phyloP scores from a whole-genome alignment of 2,329 filamentous ascomycete species.

The Penicillium griseofulvum region DNA sequence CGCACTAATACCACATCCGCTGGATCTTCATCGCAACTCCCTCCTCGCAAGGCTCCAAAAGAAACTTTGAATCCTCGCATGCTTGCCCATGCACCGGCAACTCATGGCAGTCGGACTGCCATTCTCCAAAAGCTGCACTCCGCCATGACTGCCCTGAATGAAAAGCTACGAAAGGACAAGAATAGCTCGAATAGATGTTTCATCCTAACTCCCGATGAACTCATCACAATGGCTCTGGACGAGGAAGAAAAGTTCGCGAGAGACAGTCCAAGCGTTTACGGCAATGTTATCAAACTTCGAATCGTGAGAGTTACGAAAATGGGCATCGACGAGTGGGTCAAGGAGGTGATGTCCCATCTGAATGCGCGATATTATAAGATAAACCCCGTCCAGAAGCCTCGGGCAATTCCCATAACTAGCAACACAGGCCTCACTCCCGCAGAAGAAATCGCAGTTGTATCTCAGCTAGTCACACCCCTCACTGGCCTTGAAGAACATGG shows the following conservation, averaged over 20 bases:
- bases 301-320: conserved; percentile 76
- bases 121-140: conserved; percentile 47
- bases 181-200: conserved; percentile 33
- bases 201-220: conserved; percentile 43
- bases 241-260: conserved; percentile 74
- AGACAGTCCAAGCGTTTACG: conserved; percentile 69
- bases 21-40: conserved; percentile 8
- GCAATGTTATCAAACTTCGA: conserved; percentile 78
- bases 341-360: conserved; percentile 53
- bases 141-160: conserved; percentile 44
- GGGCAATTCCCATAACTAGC: conserved; percentile 51
- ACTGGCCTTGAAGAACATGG: conserved; percentile 64
- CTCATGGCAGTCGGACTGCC: conserved; percentile 41
- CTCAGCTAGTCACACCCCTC: conserved; percentile 63
- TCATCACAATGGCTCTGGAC: conserved; percentile 48
- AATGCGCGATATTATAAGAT: conserved; percentile 38
- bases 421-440: conserved; percentile 65
- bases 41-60: conserved; percentile 35
- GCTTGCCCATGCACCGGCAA: conserved; percentile 43
- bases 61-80: conserved; percentile 48
- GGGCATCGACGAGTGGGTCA: conserved; percentile 68
- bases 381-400: conserved; percentile 30
- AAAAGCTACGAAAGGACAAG: conserved; percentile 34
- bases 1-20: not conserved
- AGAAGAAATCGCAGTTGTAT: conserved; percentile 67